A percentile compares a stretch with the other conserved stretches of the same genome.
These are phyloP conservation scores for Lecanicillium sp. DNA, from an alignment of 2,329 filamentous ascomycete species.

Conservation along the genomic window DNA sequence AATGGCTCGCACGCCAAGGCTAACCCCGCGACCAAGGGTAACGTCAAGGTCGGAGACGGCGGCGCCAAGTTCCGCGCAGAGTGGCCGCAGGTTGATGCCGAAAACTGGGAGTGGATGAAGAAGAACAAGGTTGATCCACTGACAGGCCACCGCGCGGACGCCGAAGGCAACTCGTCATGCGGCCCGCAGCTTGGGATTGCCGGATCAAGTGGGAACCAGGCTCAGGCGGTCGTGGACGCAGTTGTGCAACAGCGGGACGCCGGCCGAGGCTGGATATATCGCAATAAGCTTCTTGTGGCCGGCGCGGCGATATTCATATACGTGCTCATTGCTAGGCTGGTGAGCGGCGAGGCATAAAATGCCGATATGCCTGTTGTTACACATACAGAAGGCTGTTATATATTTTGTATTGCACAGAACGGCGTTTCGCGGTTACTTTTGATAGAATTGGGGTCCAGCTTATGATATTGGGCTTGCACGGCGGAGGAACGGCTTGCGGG, in stretches of 20 bases:
- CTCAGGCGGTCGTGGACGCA: constrained; percentile 68
- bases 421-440: no score
- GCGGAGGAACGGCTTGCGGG: no score
- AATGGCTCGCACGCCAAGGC: constrained; percentile 62
- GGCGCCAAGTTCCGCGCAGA: constrained; percentile 83
- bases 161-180: constrained; percentile 44
- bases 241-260: constrained; percentile 70
- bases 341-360: constrained; percentile 43
- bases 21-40: constrained; percentile 55
- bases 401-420: no score
- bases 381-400: no score
- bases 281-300: constrained; percentile 70
- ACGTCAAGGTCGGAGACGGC: constrained; percentile 86
- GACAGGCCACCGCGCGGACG: constrained; percentile 55
- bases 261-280: constrained; percentile 72
- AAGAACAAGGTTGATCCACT: constrained; percentile 69
- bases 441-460: no score
- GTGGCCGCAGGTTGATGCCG: constrained; percentile 81
- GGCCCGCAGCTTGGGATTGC: constrained; percentile 52
- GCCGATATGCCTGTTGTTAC: no score
- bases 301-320: constrained; percentile 70
- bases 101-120: constrained; percentile 90
- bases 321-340: constrained; percentile 69
- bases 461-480: no score
- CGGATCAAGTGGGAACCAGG: constrained; percentile 51